Base-by-base conservation (phyloP, 1,284 basidiomycete species). In the Rhodotorula mucilaginosa region DNA sequence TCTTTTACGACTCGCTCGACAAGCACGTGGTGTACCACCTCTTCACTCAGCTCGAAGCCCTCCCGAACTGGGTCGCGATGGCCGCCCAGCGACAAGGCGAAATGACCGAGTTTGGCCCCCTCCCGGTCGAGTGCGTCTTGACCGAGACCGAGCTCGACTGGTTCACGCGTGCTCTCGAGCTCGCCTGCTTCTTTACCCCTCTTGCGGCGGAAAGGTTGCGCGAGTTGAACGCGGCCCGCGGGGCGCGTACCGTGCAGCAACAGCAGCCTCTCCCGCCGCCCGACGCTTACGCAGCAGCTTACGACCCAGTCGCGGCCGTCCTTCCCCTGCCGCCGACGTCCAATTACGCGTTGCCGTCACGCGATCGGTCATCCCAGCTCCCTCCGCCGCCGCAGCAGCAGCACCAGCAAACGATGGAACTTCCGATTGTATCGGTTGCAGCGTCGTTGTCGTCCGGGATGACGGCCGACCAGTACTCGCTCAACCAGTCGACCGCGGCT, bases 151-250 rank as follows among this genome's bases (percentile, higher is more conserved):
- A 76, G 65, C 70, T 76, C 16, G 71, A 74, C 52, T 76, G 73
- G 75, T 72, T 75, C 60, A 44, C 65, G 5, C 58, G 63, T 29
- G 74, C 67, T 0, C 70, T 75, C 52, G 69, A 75, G 26, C 61
- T 73, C 26, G 67, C 74, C 1, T 75, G 74, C 72, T 75, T 75
- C 66, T 75, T 71, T 54, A 75, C 72, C 5, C 74, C 74, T 12
- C 64, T 74, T 16, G 69, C 64, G 0, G 46, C 62, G 26, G 29
- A 47, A 8, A 65, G 73, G 2, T 61, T 74, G 13, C 29, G 47
- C 1, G 64, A 74, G 56, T 59, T 74, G 44, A 65, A 21, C 3
- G 39, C 59, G 3, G 73, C 70, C 15, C 64, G 70, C 1, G 39
- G 16, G 5, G 46, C 64, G 5, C 62, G 65, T 12, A 39, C 39